These are phyloP conservation scores for Ceratobasidium theobromae DNA, from an alignment of 1,284 basidiomycete genomes.

Conservation along the genomic window DNA sequence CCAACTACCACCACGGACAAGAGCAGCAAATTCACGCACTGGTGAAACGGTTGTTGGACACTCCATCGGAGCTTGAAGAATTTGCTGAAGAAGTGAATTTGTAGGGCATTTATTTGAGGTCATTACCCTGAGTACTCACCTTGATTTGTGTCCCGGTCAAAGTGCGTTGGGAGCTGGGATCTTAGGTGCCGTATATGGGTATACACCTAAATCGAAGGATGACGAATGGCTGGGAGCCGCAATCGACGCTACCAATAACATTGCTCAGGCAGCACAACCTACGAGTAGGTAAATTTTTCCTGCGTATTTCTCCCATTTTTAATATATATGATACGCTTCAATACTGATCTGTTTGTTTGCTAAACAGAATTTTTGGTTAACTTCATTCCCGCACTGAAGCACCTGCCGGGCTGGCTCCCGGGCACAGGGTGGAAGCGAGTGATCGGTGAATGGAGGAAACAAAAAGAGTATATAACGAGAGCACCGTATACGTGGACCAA, in stretches of 20 bases:
- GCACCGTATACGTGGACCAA: slow-evolving; percentile 14
- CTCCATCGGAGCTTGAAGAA: background rate
- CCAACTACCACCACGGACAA: background rate
- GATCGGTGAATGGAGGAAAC: background rate
- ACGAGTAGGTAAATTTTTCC: slow-evolving; percentile 6
- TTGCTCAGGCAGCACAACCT: background rate
- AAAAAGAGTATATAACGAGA: background rate
- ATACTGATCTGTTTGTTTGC: background rate
- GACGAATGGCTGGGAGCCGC: slow-evolving; percentile 5
- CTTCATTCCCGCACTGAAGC: slow-evolving; percentile 3
- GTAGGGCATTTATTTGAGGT: background rate
- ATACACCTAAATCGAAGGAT: background rate
- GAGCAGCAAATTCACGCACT: background rate
- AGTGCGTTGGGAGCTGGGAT: slow-evolving; percentile 1
- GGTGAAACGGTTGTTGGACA: background rate
- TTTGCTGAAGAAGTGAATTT: background rate
- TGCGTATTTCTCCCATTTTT: too few species aligned
- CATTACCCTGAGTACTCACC: background rate
- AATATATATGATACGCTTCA: background rate
- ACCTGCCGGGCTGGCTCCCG: slow-evolving; percentile 1
- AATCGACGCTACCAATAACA: background rate
- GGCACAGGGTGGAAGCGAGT: background rate
- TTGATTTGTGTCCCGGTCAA: background rate
- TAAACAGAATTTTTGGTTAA: slow-evolving; percentile 4
- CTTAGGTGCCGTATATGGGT: slow-evolving; percentile 3